Conservation (phyloP, 495 filamentous ascomycete species). For the Aspergillus panamensis region DNA sequence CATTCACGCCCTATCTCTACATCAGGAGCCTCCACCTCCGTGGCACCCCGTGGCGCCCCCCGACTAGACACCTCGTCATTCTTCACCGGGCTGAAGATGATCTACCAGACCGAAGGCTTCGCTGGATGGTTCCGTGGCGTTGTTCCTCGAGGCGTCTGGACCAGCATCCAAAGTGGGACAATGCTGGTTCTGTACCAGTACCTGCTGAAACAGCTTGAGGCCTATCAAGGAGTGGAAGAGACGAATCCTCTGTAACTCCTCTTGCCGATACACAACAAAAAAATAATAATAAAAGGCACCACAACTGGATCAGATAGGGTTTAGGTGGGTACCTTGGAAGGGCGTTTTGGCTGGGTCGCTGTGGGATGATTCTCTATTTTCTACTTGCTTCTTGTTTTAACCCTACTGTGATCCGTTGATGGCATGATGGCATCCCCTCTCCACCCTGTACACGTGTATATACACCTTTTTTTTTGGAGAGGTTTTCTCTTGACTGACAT, state of each 20-base stretch:
- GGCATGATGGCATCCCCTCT: background rate
- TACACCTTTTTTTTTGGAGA: background rate
- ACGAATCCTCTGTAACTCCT: constrained; percentile 23
- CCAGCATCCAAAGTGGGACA: constrained; percentile 91
- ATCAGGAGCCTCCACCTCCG: constrained; percentile 74
- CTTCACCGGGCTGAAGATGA: constrained; percentile 74
- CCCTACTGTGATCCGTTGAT: background rate
- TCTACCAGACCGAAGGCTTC: constrained; percentile 85
- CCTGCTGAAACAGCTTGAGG: constrained; percentile 71
- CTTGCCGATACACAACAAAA: background rate
- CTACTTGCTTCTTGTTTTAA: background rate
- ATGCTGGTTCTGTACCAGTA: constrained; percentile 97
- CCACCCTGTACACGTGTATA: background rate
- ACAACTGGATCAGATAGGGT: background rate
- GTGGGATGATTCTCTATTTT: background rate
- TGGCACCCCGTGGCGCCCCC: constrained; percentile 66
- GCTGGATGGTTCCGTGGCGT: constrained; percentile 93
- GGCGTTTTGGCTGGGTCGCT: background rate
- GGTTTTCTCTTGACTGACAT: background rate
- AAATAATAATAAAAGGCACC: background rate
- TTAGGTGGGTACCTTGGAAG: background rate
- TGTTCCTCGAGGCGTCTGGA: constrained; percentile 93
- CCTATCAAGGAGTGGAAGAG: constrained; percentile 34
- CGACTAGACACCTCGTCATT: constrained; percentile 86
- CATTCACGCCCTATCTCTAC: constrained; percentile 72